phyloP scores from a whole-genome alignment of 345 rosid species.

The Eucalyptus leucophloia region DNA sequence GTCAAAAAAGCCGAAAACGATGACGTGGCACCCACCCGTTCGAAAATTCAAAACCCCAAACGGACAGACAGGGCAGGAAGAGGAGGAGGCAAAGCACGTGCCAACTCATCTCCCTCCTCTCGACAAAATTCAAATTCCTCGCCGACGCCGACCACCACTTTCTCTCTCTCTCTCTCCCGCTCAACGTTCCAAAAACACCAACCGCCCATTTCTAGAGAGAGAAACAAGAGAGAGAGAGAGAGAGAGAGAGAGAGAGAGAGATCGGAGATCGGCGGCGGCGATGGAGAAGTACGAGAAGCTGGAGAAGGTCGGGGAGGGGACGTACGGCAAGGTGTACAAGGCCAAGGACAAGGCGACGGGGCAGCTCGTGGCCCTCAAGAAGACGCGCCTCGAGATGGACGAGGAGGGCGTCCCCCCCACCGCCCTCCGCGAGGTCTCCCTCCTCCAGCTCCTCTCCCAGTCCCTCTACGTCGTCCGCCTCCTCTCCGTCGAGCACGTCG shows the following conservation, averaged over 20 bases:
- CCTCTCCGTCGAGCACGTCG: conserved; percentile 84
- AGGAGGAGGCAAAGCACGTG: not conserved
- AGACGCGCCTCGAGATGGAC: conserved; percentile 91
- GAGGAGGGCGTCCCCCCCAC: conserved; percentile 98
- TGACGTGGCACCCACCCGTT: not conserved
- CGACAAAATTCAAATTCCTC: not conserved
- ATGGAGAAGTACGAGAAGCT: conserved; percentile 98
- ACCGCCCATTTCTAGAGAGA: not conserved
- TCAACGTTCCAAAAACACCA: not conserved
- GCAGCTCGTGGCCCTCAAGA: conserved; percentile 77
- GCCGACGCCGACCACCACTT: not conserved
- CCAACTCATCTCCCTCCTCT: not conserved
- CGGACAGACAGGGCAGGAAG: not conserved
- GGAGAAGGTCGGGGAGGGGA: conserved; percentile 96
- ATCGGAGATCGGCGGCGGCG: not conserved
- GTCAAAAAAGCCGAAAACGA: not conserved
- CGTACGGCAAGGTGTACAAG: conserved; percentile 92
- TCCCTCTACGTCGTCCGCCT: conserved; percentile 86
- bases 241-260: not conserved
- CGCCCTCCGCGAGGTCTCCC: conserved; percentile 88
- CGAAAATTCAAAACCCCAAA: not conserved
- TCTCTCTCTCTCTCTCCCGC: not conserved
- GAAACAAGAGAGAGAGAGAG: not conserved
- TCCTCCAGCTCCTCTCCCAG: conserved; percentile 86
- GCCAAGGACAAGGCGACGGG: conserved; percentile 79